Evolutionary conservation across 2,329 filamentous ascomycete genomes (phyloP).

Genomic region (Fusarium bactridioides): DNA sequence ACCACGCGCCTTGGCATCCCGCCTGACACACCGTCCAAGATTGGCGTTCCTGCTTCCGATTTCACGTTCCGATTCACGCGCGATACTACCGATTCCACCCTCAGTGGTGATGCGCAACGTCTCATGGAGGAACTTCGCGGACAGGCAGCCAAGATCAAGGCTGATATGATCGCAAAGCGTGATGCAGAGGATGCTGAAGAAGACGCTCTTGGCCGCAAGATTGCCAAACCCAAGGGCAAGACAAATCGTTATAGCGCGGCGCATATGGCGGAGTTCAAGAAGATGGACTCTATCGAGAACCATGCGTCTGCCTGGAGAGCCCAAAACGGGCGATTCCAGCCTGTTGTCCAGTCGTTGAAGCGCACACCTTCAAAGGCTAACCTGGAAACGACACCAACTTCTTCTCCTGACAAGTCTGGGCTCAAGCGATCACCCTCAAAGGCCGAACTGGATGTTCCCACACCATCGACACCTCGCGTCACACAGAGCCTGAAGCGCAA

Average conservation of each 20-base stretch:
- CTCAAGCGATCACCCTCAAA: conserved; percentile 65
- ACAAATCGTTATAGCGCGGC: conserved; percentile 81
- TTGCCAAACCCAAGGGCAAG: conserved; percentile 82
- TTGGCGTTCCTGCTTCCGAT: conserved; percentile 60
- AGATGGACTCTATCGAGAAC: conserved; percentile 95
- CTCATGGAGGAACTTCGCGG: conserved; percentile 75
- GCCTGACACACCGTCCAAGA: conserved; percentile 72
- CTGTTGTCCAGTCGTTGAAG: conserved; percentile 50
- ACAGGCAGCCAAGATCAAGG: conserved; percentile 75
- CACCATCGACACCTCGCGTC: conserved; percentile 54
- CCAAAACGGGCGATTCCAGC: conserved; percentile 61
- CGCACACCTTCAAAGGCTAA: conserved; percentile 56
- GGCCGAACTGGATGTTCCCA: conserved; percentile 56
- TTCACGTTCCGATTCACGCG: conserved; percentile 76
- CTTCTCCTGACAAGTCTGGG: conserved; percentile 46
- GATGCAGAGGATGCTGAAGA: conserved; percentile 60
- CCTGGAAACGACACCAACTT: conserved; percentile 48
- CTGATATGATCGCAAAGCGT: conserved; percentile 68
- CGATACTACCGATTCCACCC: conserved; percentile 56
- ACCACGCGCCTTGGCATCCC: conserved; percentile 47
- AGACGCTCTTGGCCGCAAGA: conserved; percentile 66
- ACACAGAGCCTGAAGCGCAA: conserved; percentile 48
- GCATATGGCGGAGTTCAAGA: conserved; percentile 90
- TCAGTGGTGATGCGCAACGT: conserved; percentile 68
- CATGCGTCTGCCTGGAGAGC: conserved; percentile 82